phyloP scores from a whole-genome alignment of 2,329 filamentous ascomycete species.

The Colletotrichum neosansevieriae region DNA sequence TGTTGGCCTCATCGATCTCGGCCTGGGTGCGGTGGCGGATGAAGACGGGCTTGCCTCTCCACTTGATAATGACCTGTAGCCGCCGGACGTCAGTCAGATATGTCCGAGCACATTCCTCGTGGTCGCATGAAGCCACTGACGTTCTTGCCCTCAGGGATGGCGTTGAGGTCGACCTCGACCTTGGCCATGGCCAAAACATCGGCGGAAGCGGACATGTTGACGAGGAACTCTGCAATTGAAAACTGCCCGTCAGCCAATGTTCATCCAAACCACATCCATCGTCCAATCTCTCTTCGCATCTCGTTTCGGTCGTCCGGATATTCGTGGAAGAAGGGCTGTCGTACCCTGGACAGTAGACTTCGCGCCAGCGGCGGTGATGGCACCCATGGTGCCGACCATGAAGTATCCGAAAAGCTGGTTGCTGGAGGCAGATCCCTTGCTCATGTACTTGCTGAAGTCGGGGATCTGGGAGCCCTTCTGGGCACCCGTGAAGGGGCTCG shows the following conservation, averaged over 20 bases:
- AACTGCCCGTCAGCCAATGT: slow-evolving; percentile 45
- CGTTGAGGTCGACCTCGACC: slow-evolving; percentile 93
- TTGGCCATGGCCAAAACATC: slow-evolving; percentile 99
- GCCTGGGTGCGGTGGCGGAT: slow-evolving; percentile 95
- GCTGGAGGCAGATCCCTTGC: slow-evolving; percentile 72
- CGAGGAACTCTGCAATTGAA: slow-evolving; percentile 85
- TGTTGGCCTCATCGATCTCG: slow-evolving; percentile 96
- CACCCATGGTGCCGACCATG: slow-evolving; percentile 96
- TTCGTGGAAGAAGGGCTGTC: slow-evolving; percentile 50
- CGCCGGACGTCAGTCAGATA: slow-evolving; percentile 7
- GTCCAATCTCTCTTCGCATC: not conserved
- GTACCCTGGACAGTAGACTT: slow-evolving; percentile 98
- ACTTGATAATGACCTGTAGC: slow-evolving; percentile 96
- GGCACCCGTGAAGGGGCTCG: slow-evolving; percentile 74
- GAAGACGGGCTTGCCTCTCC: slow-evolving; percentile 99
- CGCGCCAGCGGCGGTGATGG: slow-evolving; percentile 90
- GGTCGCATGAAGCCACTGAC: slow-evolving; percentile 65
- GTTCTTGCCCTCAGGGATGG: slow-evolving; percentile 99
- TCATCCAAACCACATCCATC: not conserved
- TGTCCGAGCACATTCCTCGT: not conserved
- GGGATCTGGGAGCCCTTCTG: slow-evolving; percentile 79
- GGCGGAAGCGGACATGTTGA: slow-evolving; percentile 99
- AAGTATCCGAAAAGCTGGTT: slow-evolving; percentile 98
- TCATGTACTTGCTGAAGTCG: slow-evolving; percentile 89
- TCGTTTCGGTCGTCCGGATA: not conserved